Conservation (phyloP, 345 rosid species). For the Arabis alpina region DNA sequence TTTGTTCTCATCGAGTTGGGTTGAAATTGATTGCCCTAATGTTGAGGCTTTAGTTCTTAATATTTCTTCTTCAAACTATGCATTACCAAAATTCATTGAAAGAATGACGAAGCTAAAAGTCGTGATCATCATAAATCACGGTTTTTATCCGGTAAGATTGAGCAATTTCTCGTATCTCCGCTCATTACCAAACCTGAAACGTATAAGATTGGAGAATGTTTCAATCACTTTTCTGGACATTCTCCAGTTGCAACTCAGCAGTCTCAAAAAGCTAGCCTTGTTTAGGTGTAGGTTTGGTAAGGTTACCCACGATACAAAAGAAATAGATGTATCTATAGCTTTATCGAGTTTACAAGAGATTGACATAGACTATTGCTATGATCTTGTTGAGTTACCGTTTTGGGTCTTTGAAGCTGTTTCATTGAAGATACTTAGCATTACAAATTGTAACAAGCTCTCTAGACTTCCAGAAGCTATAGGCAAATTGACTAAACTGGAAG, state of each 20-base stretch:
- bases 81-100: constrained; percentile 52
- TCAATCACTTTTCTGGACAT: constrained; percentile 36
- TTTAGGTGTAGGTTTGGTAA: constrained; percentile 47
- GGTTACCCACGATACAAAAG: constrained; percentile 16
- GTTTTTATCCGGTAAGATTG: constrained; percentile 45
- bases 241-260: constrained; percentile 13
- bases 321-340: constrained; percentile 10
- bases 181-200: constrained; percentile 48
- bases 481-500: constrained; percentile 46
- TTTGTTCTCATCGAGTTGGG: constrained; percentile 41
- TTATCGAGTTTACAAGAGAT: constrained; percentile 56
- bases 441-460: constrained; percentile 56
- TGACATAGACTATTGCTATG: constrained; percentile 49
- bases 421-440: neutral
- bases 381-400: too few species aligned
- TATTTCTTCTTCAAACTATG: constrained; percentile 41
- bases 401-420: too few species aligned
- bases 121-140: constrained; percentile 47
- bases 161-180: constrained; percentile 43
- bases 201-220: constrained; percentile 58
- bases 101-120: constrained; percentile 52
- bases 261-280: constrained; percentile 53
- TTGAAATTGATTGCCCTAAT: constrained; percentile 44
- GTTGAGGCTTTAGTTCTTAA: constrained; percentile 56
- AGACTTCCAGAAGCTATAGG: constrained; percentile 50